phyloP scores from a whole-genome alignment of 108 stramenopile species.

The Stephanodiscus triporus region DNA sequence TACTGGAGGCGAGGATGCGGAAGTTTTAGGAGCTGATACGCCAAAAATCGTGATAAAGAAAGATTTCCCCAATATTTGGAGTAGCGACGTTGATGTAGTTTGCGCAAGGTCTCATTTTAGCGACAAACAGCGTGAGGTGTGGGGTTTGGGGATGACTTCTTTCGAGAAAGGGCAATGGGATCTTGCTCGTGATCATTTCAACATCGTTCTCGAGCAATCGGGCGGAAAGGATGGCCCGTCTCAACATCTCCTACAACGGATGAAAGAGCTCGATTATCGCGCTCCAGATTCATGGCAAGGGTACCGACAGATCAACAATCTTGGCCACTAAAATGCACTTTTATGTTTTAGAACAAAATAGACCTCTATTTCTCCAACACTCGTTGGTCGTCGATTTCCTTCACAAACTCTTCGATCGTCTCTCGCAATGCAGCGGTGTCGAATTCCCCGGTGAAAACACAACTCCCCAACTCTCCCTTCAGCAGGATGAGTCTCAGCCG shows the following conservation, averaged over 20 bases:
- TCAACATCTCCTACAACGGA: constrained; percentile 27
- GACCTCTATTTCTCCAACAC: too few relatives aligned
- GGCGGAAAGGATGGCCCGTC: constrained; percentile 53
- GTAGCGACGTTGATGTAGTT: constrained; percentile 47
- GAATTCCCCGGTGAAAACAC: constrained; percentile 91
- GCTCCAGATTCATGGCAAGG: constrained; percentile 47
- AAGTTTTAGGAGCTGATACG: too few relatives aligned
- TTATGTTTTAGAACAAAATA: constrained; percentile 1
- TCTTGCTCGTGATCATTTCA: constrained; percentile 30
- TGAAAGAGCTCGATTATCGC: constrained; percentile 30
- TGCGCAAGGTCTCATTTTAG: constrained; percentile 40
- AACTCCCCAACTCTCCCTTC: constrained; percentile 80
- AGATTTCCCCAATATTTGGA: constrained; percentile 46
- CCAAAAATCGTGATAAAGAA: constrained; percentile 40
- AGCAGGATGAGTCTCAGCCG: constrained; percentile 80
- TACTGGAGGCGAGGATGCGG: constrained; percentile 26
- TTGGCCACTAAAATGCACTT: background rate
- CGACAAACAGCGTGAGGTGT: constrained; percentile 20
- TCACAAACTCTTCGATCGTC: constrained; percentile 88
- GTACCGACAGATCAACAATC: constrained; percentile 19
- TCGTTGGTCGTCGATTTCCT: constrained; percentile 63
- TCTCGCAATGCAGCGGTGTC: constrained; percentile 77
- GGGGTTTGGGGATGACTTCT: constrained; percentile 44
- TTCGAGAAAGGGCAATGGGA: too few relatives aligned
- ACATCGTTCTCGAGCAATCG: constrained; percentile 40